A percentile compares a stretch with the other conserved stretches of the same genome.
These are phyloP conservation scores for Lasiosphaeria miniovina DNA, from an alignment of 495 filamentous ascomycete genomes.

Conservation along the genomic window DNA sequence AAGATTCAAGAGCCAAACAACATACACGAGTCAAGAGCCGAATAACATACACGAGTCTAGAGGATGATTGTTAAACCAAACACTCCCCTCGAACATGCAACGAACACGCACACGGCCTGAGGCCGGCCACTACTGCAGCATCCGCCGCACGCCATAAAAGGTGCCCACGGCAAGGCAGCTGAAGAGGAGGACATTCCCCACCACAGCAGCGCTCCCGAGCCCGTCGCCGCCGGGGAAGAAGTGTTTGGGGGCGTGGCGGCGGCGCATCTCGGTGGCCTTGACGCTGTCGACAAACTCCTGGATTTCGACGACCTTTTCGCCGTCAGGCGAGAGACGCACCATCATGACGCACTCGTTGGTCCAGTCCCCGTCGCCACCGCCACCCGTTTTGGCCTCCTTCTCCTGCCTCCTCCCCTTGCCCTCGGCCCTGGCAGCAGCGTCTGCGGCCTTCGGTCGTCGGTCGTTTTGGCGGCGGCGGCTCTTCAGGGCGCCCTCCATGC, in stretches of 20 bases:
- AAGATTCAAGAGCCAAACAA: too few relatives aligned
- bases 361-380: constrained; percentile 21
- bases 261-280: constrained; percentile 39
- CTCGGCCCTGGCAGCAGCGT: neutral
- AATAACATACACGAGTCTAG: too few relatives aligned
- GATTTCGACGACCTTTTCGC: constrained; percentile 26
- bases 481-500: constrained; percentile 35
- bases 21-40: too few relatives aligned
- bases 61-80: too few relatives aligned
- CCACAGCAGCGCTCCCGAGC: constrained; percentile 4
- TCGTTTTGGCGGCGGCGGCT: neutral
- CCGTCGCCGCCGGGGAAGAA: constrained; percentile 21
- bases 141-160: constrained; percentile 13
- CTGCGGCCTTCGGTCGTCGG: neutral
- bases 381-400: neutral
- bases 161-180: constrained; percentile 20
- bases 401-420: neutral
- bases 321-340: constrained; percentile 31
- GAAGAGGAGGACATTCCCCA: constrained; percentile 22
- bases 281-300: constrained; percentile 42
- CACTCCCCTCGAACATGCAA: too few relatives aligned
- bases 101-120: too few relatives aligned
- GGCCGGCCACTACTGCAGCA: neutral
- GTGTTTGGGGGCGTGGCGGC: constrained; percentile 27
- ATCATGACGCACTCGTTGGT: constrained; percentile 42